Evolutionary conservation across 2,329 filamentous ascomycete genomes (phyloP).

Genomic region (Myriangium duriaei): DNA sequence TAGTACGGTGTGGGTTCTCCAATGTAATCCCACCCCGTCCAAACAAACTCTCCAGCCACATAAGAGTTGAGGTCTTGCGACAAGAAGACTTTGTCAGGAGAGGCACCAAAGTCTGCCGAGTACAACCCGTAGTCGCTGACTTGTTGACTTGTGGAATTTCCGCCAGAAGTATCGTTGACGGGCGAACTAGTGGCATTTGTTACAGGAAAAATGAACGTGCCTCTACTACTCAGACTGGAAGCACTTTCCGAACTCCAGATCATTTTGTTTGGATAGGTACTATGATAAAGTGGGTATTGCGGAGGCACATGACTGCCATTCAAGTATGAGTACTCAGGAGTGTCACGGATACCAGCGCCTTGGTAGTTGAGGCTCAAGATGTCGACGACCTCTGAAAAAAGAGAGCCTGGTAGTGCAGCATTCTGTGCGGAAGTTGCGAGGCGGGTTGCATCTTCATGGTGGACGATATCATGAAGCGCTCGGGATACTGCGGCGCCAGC

Average conservation of each 20-base stretch:
- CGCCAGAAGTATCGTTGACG: constrained; percentile 28
- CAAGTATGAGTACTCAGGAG: constrained; percentile 19
- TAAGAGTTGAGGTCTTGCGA: constrained; percentile 37
- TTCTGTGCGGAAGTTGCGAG: constrained; percentile 37
- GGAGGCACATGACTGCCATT: constrained; percentile 22
- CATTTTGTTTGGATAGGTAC: constrained; percentile 36
- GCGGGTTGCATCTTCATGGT: constrained; percentile 37
- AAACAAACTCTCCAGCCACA: constrained; percentile 43
- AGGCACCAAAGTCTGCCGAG: constrained; percentile 33
- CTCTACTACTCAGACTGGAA: constrained; percentile 37
- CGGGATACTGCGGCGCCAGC: constrained; percentile 23
- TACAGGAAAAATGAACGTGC: constrained; percentile 43
- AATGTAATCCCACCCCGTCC: constrained; percentile 40
- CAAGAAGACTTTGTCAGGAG: constrained; percentile 42
- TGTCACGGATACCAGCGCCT: constrained; percentile 35
- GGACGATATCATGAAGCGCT: constrained; percentile 30
- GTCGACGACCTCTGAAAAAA: constrained; percentile 33
- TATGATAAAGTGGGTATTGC: constrained; percentile 33
- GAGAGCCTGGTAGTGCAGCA: constrained; percentile 27
- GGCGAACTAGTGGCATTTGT: constrained; percentile 26
- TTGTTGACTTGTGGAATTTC: constrained; percentile 24
- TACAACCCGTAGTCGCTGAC: constrained; percentile 44
- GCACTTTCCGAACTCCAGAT: constrained; percentile 33
- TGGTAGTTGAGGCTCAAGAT: constrained; percentile 45
- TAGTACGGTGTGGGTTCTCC: constrained; percentile 41